Evolutionary conservation across 495 filamentous ascomycete species (phyloP).

Genomic region (Penicillium verhagenii): DNA sequence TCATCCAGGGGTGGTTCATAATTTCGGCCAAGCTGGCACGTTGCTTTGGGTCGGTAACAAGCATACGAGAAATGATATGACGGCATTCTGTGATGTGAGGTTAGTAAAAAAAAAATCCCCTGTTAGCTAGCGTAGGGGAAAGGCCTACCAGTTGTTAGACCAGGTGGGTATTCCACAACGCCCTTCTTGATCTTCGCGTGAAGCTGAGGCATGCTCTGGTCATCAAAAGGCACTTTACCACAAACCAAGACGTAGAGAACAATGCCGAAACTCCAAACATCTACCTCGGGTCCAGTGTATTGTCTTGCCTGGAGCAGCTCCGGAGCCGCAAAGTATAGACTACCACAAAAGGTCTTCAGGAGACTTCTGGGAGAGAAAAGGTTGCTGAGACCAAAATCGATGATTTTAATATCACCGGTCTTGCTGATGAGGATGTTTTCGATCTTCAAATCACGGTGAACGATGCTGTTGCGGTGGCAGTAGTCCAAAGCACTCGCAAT

Average conservation of each 20-base stretch:
- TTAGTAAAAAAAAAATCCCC: not conserved
- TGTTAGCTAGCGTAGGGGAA: not conserved
- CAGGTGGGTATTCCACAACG: slow-evolving; percentile 90
- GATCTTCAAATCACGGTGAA: slow-evolving; percentile 97
- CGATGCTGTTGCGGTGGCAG: slow-evolving; percentile 98
- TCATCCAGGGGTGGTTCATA: slow-evolving; percentile 96
- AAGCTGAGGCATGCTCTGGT: slow-evolving; percentile 97
- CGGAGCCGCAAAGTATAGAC: slow-evolving; percentile 96
- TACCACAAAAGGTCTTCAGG: slow-evolving; percentile 96
- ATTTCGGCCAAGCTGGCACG: slow-evolving; percentile 87
- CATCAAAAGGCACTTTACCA: slow-evolving; percentile 97
- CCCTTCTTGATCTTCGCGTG: slow-evolving; percentile 99
- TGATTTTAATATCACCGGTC: slow-evolving; percentile 99
- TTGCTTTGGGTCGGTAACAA: slow-evolving; percentile 90
- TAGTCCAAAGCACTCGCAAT: slow-evolving; percentile 99
- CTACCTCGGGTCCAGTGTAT: slow-evolving; percentile 95
- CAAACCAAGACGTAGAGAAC: slow-evolving; percentile 98
- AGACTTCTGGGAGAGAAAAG: slow-evolving; percentile 84
- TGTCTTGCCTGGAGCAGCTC: slow-evolving; percentile 91
- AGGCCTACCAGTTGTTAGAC: slow-evolving; percentile 78
- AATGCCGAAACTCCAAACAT: slow-evolving; percentile 99
- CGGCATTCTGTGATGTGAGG: slow-evolving; percentile 70
- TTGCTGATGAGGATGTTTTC: slow-evolving; percentile 99
- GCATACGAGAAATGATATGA: slow-evolving; percentile 90
- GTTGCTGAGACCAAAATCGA: slow-evolving; percentile 98